A percentile compares a stretch with the other conserved stretches of the same genome.
These are phyloP conservation scores for Tetrapisispora nanseiensis DNA, from an alignment of 805 yeast species.

Conservation along the genomic window DNA sequence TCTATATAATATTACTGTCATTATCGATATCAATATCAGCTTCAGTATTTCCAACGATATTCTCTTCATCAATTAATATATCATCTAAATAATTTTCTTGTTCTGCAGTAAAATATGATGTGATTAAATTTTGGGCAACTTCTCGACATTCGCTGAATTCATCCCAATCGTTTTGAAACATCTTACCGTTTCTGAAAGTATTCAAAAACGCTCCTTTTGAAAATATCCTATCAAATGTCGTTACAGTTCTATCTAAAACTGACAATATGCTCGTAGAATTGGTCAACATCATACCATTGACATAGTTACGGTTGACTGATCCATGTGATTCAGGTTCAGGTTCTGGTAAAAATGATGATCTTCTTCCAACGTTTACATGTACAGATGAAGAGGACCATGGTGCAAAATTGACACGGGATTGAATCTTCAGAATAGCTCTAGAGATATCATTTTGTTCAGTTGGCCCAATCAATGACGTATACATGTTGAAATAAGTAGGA, in stretches of 20 bases:
- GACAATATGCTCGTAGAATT: conserved; percentile 71
- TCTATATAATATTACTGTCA: conserved; percentile 18
- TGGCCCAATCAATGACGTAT: conserved; percentile 56
- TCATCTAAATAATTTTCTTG: conserved; percentile 38
- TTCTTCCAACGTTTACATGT: conserved; percentile 66
- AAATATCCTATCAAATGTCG: conserved; percentile 72
- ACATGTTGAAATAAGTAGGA: conserved; percentile 53
- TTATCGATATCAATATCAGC: conserved; percentile 23
- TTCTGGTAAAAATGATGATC: conserved; percentile 44
- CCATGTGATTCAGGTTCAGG: background rate
- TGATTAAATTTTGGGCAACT: conserved; percentile 64
- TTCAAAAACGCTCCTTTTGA: conserved; percentile 77
- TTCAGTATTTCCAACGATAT: conserved; percentile 22
- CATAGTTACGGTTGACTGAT: conserved; percentile 32
- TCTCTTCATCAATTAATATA: conserved; percentile 29
- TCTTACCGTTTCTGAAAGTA: conserved; percentile 45
- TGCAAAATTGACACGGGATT: conserved; percentile 61
- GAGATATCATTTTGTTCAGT: conserved; percentile 63
- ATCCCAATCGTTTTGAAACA: conserved; percentile 33
- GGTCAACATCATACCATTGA: conserved; percentile 75
- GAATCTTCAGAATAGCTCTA: conserved; percentile 54
- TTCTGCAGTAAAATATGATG: conserved; percentile 66
- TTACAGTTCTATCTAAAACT: conserved; percentile 54
- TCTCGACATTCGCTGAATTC: conserved; percentile 76
- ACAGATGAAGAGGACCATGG: conserved; percentile 80